Conservation (phyloP, 768 basidiomycete genomes). For the Suillus subalutaceus region DNA sequence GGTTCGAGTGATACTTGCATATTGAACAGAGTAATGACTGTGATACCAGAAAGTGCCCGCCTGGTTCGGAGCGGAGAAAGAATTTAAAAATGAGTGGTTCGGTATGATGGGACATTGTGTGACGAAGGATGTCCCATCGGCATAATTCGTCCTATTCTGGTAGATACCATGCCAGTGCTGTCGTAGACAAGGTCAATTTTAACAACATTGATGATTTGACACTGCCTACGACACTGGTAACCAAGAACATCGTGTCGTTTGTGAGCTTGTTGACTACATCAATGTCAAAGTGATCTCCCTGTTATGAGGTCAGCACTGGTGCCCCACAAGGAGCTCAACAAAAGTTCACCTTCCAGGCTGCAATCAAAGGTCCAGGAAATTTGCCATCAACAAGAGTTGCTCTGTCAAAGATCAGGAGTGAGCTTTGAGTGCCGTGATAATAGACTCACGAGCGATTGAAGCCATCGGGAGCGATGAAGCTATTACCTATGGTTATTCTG, state of each 20-base stretch:
- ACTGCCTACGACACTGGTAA: slow-evolving; percentile 50
- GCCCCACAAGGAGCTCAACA: not conserved
- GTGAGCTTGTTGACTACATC: slow-evolving; percentile 49
- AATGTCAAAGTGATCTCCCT: slow-evolving; percentile 42
- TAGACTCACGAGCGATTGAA: slow-evolving; percentile 39
- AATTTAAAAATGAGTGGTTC: slow-evolving; percentile 23
- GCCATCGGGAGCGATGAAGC: slow-evolving; percentile 49
- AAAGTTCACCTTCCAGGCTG: not conserved
- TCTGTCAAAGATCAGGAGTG: not conserved
- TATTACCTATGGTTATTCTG: slow-evolving; percentile 41
- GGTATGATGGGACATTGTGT: slow-evolving; percentile 23
- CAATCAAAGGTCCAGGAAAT: not conserved
- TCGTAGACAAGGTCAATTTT: not conserved
- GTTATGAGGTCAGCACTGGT: slow-evolving; percentile 16
- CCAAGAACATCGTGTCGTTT: slow-evolving; percentile 48
- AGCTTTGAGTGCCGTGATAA: not conserved
- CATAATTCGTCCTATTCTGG: slow-evolving; percentile 40
- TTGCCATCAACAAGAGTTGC: not conserved
- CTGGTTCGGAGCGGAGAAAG: slow-evolving; percentile 24
- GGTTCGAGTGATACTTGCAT: slow-evolving; percentile 20
- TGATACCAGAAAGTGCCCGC: slow-evolving; percentile 40
- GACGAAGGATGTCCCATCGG: not conserved
- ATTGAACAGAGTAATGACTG: slow-evolving; percentile 40
- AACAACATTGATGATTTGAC: not conserved
- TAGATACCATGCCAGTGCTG: slow-evolving; percentile 62